Percentiles rank a stretch among this genome's conserved stretches.
Evolutionary conservation across 2,329 filamentous ascomycete genomes (phyloP).

Genomic region (Aspergillus ochraceus): DNA sequence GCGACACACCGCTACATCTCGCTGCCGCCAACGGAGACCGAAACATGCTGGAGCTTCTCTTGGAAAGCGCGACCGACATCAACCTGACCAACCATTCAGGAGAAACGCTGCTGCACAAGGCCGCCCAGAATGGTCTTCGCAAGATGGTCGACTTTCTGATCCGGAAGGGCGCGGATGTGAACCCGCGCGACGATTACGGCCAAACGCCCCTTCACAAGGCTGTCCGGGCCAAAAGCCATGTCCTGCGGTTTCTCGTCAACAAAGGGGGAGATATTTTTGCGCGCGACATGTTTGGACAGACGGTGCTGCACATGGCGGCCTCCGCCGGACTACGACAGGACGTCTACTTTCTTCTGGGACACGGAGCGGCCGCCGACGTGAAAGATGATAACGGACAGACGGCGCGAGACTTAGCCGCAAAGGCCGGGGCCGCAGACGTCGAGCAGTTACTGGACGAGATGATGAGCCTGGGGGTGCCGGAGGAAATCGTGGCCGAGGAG

Average conservation of each 20-base stretch:
- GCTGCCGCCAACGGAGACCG: slow-evolving; percentile 19
- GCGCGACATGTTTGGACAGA: slow-evolving; percentile 24
- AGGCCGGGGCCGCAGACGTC: slow-evolving; percentile 12
- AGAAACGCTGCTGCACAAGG: slow-evolving; percentile 31
- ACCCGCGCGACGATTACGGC: slow-evolving; percentile 24
- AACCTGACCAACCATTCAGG: slow-evolving; percentile 25
- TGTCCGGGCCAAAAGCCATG: slow-evolving; percentile 18
- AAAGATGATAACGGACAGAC: slow-evolving; percentile 22
- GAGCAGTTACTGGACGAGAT: slow-evolving; percentile 6
- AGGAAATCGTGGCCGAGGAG: not conserved
- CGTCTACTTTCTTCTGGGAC: slow-evolving; percentile 23
- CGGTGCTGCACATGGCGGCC: slow-evolving; percentile 25
- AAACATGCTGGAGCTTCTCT: slow-evolving; percentile 20
- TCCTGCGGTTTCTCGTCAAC: slow-evolving; percentile 23
- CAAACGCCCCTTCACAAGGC: slow-evolving; percentile 23
- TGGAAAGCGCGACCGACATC: slow-evolving; percentile 26
- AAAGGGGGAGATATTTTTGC: slow-evolving; percentile 17
- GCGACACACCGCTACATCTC: slow-evolving; percentile 26
- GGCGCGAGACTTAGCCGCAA: slow-evolving; percentile 18
- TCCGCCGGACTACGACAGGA: slow-evolving; percentile 19
- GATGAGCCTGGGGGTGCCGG: slow-evolving; percentile 5
- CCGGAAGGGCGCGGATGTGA: slow-evolving; percentile 24
- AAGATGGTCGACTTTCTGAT: slow-evolving; percentile 30
- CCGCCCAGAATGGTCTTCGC: slow-evolving; percentile 26
- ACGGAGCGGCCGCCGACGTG: slow-evolving; percentile 17